Evolutionary conservation across 2,329 filamentous ascomycete species (phyloP), one percentile per base, ranked within the genome.

Genomic region (Claviceps sp.): DNA sequence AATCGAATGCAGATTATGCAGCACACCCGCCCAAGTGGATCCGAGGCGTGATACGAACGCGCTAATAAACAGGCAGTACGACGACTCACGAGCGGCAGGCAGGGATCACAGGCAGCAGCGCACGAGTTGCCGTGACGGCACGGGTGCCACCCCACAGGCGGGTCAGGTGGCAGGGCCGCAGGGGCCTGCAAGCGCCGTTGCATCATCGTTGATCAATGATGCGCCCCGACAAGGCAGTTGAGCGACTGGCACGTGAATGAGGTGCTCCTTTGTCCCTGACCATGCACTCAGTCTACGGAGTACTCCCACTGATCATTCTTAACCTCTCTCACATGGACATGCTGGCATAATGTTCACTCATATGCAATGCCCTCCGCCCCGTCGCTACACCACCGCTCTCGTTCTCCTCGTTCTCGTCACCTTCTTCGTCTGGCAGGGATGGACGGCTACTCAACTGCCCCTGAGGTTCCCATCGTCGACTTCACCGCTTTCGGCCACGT

Each of bases 381-480:
- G 64, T 55, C 67, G 67, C 55, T 66, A 65, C 47, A 48, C 66
- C 45, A 57, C 66, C 47, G 57, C 56, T 48, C 54, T 68, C 42
- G 49, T 64, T 43, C 39, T 61, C 53, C 59, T 68, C 49, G 42
- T 63, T 53, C 46, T 53, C 51, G 46, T 65, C 45, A 51, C 57
- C 53, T 50, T 62, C 43, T 53, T 64, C 47, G 57, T 68, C 16
- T 63, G 62, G 58, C 55, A 52, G 29, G 57, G 54, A 50, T 62
- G 62, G 53, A 56, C 51, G 23, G 34, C 36, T 14, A 14, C 44
- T 23, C n/a, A 50, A 2, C 55, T 58, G 17, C 53, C 55, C 39
- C 53, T 57, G 57, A 54, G 45, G 50, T 54, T 52, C 4, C n/a
- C 47, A 13, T 29, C 37, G 47, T 36, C 39, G 23, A 20, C 47